Evolutionary conservation across 148 eudicot species (phyloP), one percentile per base, ranked within the genome.

Genomic region (Chenopodium album): DNA sequence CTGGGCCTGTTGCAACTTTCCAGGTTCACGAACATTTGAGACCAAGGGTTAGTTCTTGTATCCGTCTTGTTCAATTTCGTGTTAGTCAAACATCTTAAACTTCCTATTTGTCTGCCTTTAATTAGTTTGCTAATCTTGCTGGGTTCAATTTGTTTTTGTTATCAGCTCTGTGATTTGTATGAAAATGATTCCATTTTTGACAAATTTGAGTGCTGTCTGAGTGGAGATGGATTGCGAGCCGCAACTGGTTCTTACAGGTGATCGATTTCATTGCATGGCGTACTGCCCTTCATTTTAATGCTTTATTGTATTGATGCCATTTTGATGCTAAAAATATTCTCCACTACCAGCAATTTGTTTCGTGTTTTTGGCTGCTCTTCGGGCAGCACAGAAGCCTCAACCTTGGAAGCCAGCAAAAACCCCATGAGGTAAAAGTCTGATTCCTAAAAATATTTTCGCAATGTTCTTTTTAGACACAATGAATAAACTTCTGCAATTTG

Each of bases 341-440:
- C 52, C 69, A 67, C 19, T 67, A 16, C 37, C 93, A 95, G 98
- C 94, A 95, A 95, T 84, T 89, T 93, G 54, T 95, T 95, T 81
- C 99, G 99, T 28, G 98, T 95, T 78, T 95, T 95, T 86, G 97
- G 99, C 59, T 86, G 91, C 82, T 85, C 86, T 72, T 76, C 91
- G 79, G 93, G 92, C 46, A 92, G 98, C 84, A 85, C 98, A 47
- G 99, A 95, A 82, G 92, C 94, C 80, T 88, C 94, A 77, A 93
- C 97, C 66, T 87, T 93, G 84, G 99, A 95, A 86, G 99, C 99
- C 74, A 92, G 98, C 91, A 95, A 91, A 86, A 95, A 95, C 72
- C 99, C 99, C n/a, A 95, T 88, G 92, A 92, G 99, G 99, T 95
- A 22, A 19, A 79, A 52, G 16, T 41, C n/a, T 76, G 11, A 71